Evolutionary conservation across 805 yeast species (phyloP), one percentile per base, ranked within the genome.

Genomic region (Wickerhamiella bombiphila): DNA sequence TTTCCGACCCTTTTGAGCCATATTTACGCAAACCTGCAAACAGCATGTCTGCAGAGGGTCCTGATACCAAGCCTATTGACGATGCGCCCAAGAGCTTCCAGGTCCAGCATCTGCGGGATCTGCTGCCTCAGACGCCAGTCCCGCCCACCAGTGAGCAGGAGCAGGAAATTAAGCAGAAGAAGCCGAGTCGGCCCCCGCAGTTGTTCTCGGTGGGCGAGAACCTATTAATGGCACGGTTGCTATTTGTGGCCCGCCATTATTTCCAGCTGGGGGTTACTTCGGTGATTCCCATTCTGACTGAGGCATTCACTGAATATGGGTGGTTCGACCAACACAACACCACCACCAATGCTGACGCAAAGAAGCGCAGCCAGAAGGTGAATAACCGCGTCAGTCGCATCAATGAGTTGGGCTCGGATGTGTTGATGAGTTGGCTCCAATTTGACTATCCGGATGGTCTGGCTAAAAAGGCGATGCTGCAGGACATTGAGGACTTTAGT

Each of bases 211-310:
- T 30, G 13, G 22, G n/a, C 6, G 33, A 30, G 22, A 30, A 30
- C 22, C n/a, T 30, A 16, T n/a, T 30, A 5, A 30, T 30, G 33
- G 33, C 33, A 7, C 33, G 33, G 7, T n/a, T 30, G 22, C 21
- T 30, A 14, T 30, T 30, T 30, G 33, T 30, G 13, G 33, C 18
- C 5, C 11, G 16, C 7, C 16, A 30, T 14, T 30, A 30, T 17
- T 30, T 30, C 22, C 33, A 30, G 22, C n/a, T 30, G n/a, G 33
- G 33, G 5, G 18, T 30, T 7, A 16, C 18, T 30, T 13, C 11
- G 15, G 16, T 16, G 14, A 16, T 13, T 6, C 18, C 11, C 8
- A 30, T 30, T n/a, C 33, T 30, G 20, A 13, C 18, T 8, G 33
- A 16, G 20, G 21, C 13, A 7, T 9, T 30, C 14, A n/a, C 14